Evolutionary conservation across 768 basidiomycete species (phyloP), one percentile per base, ranked within the genome.

Genomic region (Cystofilobasidium capitatum): DNA sequence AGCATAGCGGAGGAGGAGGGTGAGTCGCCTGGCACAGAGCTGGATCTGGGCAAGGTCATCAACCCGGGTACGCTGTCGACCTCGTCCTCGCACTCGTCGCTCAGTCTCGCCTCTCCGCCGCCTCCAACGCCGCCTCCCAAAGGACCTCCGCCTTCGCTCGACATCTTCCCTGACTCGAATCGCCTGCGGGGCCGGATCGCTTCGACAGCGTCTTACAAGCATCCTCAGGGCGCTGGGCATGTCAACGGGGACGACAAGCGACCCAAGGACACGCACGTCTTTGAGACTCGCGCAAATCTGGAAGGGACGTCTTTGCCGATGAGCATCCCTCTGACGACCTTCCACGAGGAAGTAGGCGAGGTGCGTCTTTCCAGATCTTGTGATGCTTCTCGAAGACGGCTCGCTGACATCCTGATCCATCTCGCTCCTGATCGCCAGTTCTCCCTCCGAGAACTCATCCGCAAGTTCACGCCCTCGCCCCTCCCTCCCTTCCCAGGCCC

Each of bases 271-370:
- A 97, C 93, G 42, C 93, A 97, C 75, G 94, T 89, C 75, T 97
- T 85, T 78, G 86, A 92, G 74, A 89, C 93, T 1, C 82, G 83
- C 14, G 88, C 94, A 64, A 83, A 81, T 17, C 94, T 92, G 78
- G 87, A 86, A 76, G 86, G 86, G 64, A 69, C 91, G 70, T 83
- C 84, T 35, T 77, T 97, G 36, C 93, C 92, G 17, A 91, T 98
- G 74, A 87, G 90, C 73, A 84, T 98, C 76, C 96, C 96, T 0
- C 78, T 96, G 55, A 84, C 85, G 24, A 88, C 87, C 1, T 97
- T 96, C 75, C 83, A 89, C 0, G 90, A 93, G 76, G 96, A 99
- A 81, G 90, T 99, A 65, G 93, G 96, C 54, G 93, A 97, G 77
- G 94, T 97, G 75, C 75, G 85, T 81, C 77, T 17, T 31, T 7